Base-by-base conservation (phyloP, 208 protist genomes). In the Leishmania major region DNA sequence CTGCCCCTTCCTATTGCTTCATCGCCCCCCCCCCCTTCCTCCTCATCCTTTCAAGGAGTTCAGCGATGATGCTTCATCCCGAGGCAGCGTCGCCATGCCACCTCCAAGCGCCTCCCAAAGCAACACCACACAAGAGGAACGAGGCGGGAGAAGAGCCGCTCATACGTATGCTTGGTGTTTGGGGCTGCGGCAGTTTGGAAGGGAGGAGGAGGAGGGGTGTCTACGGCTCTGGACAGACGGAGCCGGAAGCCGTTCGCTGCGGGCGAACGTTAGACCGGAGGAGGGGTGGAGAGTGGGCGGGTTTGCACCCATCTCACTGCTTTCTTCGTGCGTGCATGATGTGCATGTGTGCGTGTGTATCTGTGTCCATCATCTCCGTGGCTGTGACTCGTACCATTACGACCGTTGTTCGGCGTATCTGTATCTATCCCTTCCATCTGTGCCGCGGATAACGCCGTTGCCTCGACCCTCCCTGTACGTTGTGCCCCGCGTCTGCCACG, bases 261-360 rank as follows among this genome's bases (percentile, higher is more conserved):
- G 59, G 35, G 28, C 7, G 28, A 15, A 13, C 47, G 17, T 70
- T 49, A 11, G 45, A 49, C 45, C 8, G 45, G 10, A 43, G 25
- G 19, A n/a, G 2, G 37, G 5, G 10, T 40, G 25, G 13, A n/a
- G 22, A 4, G n/a, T 31, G 75, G 43, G n/a, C 19, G 59, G 80
- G 28, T 15, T 55, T 13, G 51, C 51, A 8, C 45, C 45, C 1
- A 49, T 49, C 8, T 49, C 45, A 8, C 10, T 8, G 0, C 45
- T 11, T 49, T 49, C 6, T 1, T 49, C 45, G 11, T 13, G 45
- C 10, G 45, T 49, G 10, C 45, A 49, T 49, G 69, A 37, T 78
- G 66, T 75, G 75, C 35, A 43, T 78, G 67, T 71, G 75, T 80
- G 75, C 51, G 60, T 78, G 67, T 71, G 75, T 80, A 43, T 55